These are phyloP conservation scores for Astragalus glycyphyllos DNA, from an alignment of 306 rosid species.

Conservation along the genomic window DNA sequence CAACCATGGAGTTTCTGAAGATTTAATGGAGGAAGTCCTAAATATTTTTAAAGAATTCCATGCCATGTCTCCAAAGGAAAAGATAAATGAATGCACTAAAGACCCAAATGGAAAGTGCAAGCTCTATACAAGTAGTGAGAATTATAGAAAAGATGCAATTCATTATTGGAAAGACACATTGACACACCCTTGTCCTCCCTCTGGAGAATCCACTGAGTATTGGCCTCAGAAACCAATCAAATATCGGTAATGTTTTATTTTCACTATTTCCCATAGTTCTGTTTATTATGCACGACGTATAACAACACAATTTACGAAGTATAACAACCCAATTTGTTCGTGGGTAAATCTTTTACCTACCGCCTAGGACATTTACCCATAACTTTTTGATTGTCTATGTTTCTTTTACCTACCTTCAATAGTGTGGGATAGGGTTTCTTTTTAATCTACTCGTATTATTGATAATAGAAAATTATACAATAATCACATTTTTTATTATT, in stretches of 20 bases:
- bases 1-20: constrained; percentile 70
- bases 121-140: constrained; percentile 70
- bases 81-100: constrained; percentile 59
- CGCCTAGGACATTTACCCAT: too few species aligned
- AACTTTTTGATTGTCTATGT: too few species aligned
- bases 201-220: constrained; percentile 51
- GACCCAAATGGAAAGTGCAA: constrained; percentile 63
- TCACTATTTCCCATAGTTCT: not conserved
- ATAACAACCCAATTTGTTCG: too few species aligned
- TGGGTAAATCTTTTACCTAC: too few species aligned
- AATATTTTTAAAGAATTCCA: constrained; percentile 65
- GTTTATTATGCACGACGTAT: too few species aligned
- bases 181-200: constrained; percentile 63
- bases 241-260: constrained; percentile 27
- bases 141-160: constrained; percentile 45
- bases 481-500: not conserved
- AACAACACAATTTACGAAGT: too few species aligned
- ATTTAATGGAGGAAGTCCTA: constrained; percentile 50
- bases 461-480: too few species aligned
- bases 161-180: constrained; percentile 78
- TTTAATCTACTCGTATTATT: not conserved
- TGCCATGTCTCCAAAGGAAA: constrained; percentile 63
- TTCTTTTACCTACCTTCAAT: too few species aligned
- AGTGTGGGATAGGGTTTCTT: too few species aligned
- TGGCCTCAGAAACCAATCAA: constrained; percentile 76